phyloP scores from a whole-genome alignment of 2,329 filamentous ascomycete genomes.

The Macrophomina phaseolina region DNA sequence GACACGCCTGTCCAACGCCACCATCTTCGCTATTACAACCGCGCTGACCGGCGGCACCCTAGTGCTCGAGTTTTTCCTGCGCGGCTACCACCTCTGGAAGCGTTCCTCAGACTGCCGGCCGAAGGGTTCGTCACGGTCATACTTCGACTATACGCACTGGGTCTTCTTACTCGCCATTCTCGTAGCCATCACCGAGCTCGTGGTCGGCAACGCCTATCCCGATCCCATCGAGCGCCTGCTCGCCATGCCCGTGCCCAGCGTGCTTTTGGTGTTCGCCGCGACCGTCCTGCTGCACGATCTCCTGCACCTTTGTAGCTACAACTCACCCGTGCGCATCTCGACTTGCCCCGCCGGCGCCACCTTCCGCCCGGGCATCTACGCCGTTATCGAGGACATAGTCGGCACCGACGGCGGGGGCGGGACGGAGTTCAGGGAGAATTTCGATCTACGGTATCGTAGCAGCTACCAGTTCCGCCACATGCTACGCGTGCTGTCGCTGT shows the following conservation, averaged over 20 bases:
- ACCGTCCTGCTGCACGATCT: not conserved
- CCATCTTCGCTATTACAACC: constrained; percentile 1
- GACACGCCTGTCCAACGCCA: constrained; percentile 7
- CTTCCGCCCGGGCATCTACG: constrained; percentile 2
- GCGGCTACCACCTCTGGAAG: not conserved
- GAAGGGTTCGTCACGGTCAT: not conserved
- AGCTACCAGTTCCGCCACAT: constrained; percentile 1
- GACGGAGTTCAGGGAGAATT: not conserved
- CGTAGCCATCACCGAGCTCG: not conserved
- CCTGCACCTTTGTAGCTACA: not conserved
- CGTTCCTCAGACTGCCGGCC: not conserved
- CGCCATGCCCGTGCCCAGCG: constrained; percentile 4
- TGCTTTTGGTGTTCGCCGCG: not conserved
- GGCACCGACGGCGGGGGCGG: not conserved
- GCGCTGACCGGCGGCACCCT: not conserved
- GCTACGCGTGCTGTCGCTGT: constrained; percentile 5
- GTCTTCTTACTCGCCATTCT: not conserved
- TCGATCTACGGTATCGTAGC: not conserved
- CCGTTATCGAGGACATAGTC: not conserved
- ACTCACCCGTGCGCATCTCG: not conserved
- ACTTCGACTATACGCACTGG: constrained; percentile 3
- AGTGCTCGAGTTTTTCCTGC: not conserved
- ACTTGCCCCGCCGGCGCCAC: not conserved
- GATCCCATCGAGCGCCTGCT: constrained; percentile 1
- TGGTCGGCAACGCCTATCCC: constrained; percentile 5